Conservation (phyloP, 352 stramenopile species). For the Elongisporangium prolatum region DNA sequence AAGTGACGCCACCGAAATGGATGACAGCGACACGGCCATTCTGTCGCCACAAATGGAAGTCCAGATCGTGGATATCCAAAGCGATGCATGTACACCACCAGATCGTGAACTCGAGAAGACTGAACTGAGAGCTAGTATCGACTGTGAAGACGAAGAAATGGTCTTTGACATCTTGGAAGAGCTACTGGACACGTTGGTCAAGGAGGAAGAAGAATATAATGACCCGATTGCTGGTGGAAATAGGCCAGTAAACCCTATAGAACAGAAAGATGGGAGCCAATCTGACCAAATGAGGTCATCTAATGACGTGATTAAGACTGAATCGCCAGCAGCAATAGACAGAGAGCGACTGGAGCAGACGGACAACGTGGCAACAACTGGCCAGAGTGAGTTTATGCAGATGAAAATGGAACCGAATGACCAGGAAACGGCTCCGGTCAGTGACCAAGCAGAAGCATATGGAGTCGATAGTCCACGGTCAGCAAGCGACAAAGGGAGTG, state of each 20-base stretch:
- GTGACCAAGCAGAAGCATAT: no score
- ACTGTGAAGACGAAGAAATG: neutral
- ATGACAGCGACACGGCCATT: no score
- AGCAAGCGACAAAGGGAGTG: neutral
- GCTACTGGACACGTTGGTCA: neutral
- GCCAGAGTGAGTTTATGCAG: no score
- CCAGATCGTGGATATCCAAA: neutral
- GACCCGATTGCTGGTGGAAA: neutral
- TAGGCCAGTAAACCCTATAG: neutral
- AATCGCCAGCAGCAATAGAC: no score
- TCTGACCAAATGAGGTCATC: neutral
- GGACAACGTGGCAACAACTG: no score
- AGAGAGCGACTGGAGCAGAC: no score
- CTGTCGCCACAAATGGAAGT: neutral
- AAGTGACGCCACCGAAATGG: neutral
- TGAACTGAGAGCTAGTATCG: neutral
- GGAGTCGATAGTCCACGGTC: neutral
- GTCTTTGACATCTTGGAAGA: neutral
- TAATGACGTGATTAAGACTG: no score
- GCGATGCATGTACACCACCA: neutral
- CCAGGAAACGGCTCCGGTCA: no score
- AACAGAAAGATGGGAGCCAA: neutral
- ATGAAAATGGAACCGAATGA: no score
- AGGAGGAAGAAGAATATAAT: neutral
- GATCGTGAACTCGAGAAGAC: neutral